A percentile compares a stretch with the other conserved stretches of the same genome.
These are phyloP conservation scores for Planoprotostelium fungivorum DNA, from an alignment of 78 protist species.

Conservation along the genomic window DNA sequence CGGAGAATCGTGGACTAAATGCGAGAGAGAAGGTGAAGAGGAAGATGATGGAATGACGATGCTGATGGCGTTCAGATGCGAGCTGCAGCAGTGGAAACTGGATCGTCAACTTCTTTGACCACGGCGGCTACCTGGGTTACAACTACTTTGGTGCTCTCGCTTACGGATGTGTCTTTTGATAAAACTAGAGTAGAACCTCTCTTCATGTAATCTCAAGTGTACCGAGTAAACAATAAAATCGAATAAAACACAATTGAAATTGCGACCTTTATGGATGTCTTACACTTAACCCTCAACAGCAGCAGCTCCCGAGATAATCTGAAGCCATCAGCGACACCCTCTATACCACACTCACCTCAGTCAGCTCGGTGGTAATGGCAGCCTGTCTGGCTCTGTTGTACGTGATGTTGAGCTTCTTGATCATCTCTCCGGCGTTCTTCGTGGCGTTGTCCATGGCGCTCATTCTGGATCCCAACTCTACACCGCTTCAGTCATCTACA, in stretches of 20 bases:
- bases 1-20: not conserved
- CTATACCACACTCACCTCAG: not conserved
- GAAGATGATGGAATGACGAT: not conserved
- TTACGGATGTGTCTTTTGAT: not conserved
- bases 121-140: not conserved
- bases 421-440: constrained; percentile 55
- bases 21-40: not conserved
- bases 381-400: constrained; percentile 63
- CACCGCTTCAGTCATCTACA: no score
- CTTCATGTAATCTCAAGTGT: no score
- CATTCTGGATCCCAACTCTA: constrained; percentile 44
- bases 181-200: not conserved
- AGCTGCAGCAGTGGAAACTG: not conserved
- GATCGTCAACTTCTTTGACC: not conserved
- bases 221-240: no score
- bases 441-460: constrained; percentile 52
- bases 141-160: not conserved
- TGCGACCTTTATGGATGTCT: no score
- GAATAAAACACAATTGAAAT: no score
- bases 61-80: not conserved
- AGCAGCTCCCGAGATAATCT: constrained; percentile 57
- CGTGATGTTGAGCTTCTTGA: constrained; percentile 32
- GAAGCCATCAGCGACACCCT: constrained; percentile 7
- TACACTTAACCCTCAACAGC: constrained; percentile 35
- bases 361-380: constrained; percentile 30